Evolutionary conservation across 441 rosid genomes (phyloP), one percentile per base, ranked within the genome.

Genomic region (Mallotus japonicus): DNA sequence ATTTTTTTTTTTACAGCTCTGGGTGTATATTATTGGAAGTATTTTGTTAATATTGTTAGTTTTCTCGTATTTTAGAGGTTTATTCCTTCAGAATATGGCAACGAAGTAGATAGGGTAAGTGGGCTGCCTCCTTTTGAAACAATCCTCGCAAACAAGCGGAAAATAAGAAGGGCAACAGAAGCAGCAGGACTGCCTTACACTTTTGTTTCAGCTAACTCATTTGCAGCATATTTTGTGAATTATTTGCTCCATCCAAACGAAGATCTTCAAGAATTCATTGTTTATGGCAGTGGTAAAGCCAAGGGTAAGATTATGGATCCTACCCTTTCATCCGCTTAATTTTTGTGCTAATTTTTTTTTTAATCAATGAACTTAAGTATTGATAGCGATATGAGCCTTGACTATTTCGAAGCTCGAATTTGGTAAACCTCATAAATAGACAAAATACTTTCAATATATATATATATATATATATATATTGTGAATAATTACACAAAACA

Each of bases 1-100:
- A n/a, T n/a, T n/a, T n/a, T 24, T 24, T 24, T 24, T 24, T 24
- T 24, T 24, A 24, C 28, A 24, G 2, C 28, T 24, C 2, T 24
- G 28, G 28, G 0, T 24, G 28, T 24, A 24, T 24, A 24, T 24
- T 24, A 24, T 24, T 24, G 28, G 2, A 0, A 24, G 2, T 24
- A 24, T 2, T 24, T 24, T 24, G 28, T 24, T 24, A 24, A 24
- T 24, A 2, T 24, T 32, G 6, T 57, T 5, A 13, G 14, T 10
- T 34, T n/a, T 3, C 17, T 14, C 53, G 6, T 22, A 4, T 63
- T 44, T 50, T 49, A 85, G 87, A 82, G 87, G 62, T 86, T 86
- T 71, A 69, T 83, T 32, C 89, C 87, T 2, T 84, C 87, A 10
- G 85, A 84, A 59, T 86, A 46, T 15, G 86, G 86, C 2, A 81